Conservation (phyloP, 371 early-diverging fungal species). For the Circinella minor region DNA sequence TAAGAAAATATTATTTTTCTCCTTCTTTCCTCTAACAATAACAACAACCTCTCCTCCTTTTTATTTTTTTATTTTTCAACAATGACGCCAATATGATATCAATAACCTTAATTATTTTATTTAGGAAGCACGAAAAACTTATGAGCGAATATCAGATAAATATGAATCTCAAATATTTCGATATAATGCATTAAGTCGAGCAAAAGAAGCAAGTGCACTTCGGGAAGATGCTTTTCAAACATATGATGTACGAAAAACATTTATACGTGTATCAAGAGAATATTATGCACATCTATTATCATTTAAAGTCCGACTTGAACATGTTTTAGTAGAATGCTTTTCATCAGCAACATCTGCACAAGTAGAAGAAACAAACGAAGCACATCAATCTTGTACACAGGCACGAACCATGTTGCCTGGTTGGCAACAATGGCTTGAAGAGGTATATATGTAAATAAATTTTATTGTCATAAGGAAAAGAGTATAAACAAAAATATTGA, state of each 20-base stretch:
- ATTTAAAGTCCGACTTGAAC: slow-evolving; percentile 43
- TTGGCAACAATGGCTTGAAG: slow-evolving; percentile 48
- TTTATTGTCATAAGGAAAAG: background rate
- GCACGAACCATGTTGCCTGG: slow-evolving; percentile 33
- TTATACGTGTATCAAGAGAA: slow-evolving; percentile 47
- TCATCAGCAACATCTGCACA: slow-evolving; percentile 37
- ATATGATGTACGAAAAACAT: slow-evolving; percentile 67
- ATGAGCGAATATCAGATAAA: slow-evolving; percentile 62
- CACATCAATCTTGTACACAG: slow-evolving; percentile 26
- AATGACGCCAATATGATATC: no score
- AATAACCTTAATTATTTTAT: background rate
- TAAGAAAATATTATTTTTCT: background rate
- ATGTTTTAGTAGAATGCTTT: slow-evolving; percentile 40
- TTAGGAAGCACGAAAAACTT: slow-evolving; percentile 54
- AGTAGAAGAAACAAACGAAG: slow-evolving; percentile 41
- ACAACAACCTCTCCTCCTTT: background rate
- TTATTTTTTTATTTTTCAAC: no score
- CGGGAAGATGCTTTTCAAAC: slow-evolving; percentile 75
- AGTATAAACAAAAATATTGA: no score
- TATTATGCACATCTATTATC: slow-evolving; percentile 35
- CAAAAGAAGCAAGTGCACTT: slow-evolving; percentile 71
- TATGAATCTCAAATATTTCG: slow-evolving; percentile 69
- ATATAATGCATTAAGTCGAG: slow-evolving; percentile 61
- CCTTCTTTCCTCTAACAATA: background rate
- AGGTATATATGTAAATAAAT: slow-evolving; percentile 22